Percentiles rank a stretch among this genome's conserved stretches.
These are phyloP conservation scores for Colletotrichum brevisporum DNA, from an alignment of 2,329 filamentous ascomycete species.

Conservation along the genomic window DNA sequence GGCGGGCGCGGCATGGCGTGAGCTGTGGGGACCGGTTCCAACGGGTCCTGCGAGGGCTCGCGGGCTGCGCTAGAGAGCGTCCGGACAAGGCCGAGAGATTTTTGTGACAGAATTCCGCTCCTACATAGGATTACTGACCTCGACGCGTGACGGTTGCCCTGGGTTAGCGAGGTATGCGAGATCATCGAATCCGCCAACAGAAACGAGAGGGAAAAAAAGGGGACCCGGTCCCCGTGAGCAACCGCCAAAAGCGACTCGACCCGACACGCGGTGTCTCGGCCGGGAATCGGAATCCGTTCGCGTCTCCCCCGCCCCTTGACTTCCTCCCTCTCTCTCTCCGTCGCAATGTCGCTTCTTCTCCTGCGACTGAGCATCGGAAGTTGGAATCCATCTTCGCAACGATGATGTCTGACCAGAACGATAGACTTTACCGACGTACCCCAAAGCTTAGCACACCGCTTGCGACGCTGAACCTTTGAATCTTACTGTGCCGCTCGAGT, in stretches of 20 bases:
- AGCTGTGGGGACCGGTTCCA: constrained; percentile 31
- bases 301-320: background rate
- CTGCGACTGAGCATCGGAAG: background rate
- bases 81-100: constrained; percentile 23
- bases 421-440: constrained; percentile 18
- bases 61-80: constrained; percentile 6
- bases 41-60: constrained; percentile 13
- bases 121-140: background rate
- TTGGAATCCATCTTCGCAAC: constrained; percentile 18
- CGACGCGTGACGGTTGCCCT: constrained; percentile 24
- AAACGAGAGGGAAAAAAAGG: background rate
- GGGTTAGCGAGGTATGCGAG: constrained; percentile 13
- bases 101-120: constrained; percentile 20
- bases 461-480: constrained; percentile 5
- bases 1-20: constrained; percentile 36
- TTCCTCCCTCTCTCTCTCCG: background rate
- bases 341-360: constrained; percentile 30
- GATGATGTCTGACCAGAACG: constrained; percentile 16
- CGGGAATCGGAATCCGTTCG: no score
- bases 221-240: constrained; percentile 6
- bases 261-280: background rate
- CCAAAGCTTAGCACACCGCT: constrained; percentile 6
- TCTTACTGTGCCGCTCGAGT: background rate
- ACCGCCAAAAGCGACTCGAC: constrained; percentile 2
- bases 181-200: constrained; percentile 13